Percentiles rank a stretch among this genome's conserved stretches.
Evolutionary conservation across 495 filamentous ascomycete genomes (phyloP).

Genomic region (Talaromyces adpressus): DNA sequence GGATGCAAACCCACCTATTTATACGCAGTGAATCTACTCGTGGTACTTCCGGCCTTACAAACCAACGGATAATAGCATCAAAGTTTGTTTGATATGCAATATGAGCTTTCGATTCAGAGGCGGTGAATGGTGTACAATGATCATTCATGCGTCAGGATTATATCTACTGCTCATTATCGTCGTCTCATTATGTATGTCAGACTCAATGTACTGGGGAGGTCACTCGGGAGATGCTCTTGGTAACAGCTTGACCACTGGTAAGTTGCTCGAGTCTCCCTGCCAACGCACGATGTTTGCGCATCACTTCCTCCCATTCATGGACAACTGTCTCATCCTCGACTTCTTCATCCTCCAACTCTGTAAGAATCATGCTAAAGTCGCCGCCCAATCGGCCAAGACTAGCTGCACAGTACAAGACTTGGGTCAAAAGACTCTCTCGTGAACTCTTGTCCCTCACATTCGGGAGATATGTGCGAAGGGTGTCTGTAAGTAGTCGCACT

Average conservation of each 20-base stretch:
- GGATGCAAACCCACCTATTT: neutral
- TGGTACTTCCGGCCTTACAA: neutral
- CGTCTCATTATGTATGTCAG: neutral
- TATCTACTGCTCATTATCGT: neutral
- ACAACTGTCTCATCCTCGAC: slow-evolving; percentile 33
- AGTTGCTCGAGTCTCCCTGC: slow-evolving; percentile 83
- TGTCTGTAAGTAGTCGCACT: slow-evolving; percentile 73
- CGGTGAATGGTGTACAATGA: neutral
- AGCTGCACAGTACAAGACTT: slow-evolving; percentile 91
- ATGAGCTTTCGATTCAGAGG: too few relatives aligned
- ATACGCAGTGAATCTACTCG: neutral
- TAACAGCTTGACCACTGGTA: slow-evolving; percentile 33
- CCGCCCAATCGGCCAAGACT: slow-evolving; percentile 87
- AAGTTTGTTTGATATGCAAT: neutral
- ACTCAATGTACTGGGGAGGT: neutral
- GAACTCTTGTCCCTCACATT: slow-evolving; percentile 74
- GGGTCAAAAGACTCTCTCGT: slow-evolving; percentile 80
- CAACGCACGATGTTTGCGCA: slow-evolving; percentile 81
- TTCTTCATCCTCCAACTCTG: slow-evolving; percentile 52
- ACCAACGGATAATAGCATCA: neutral
- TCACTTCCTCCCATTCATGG: slow-evolving; percentile 83
- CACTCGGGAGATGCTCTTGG: slow-evolving; percentile 4
- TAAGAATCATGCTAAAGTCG: slow-evolving; percentile 86
- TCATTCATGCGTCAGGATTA: neutral
- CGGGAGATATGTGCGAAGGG: slow-evolving; percentile 71